These are phyloP conservation scores for Yarrowia hollandica DNA, from an alignment of 805 yeast species.

Conservation along the genomic window DNA sequence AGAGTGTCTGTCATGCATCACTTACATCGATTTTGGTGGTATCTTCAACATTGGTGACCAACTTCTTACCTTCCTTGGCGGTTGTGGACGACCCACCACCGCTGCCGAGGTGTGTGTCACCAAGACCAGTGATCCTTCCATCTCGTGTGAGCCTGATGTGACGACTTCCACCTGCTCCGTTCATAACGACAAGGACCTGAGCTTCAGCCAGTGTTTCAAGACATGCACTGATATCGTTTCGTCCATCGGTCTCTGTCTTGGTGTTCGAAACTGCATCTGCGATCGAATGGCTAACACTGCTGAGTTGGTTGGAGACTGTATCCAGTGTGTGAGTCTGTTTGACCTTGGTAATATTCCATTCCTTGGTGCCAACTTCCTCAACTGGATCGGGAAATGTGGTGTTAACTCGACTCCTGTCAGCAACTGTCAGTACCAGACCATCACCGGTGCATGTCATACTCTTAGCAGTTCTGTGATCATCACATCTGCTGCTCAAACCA, in stretches of 20 bases:
- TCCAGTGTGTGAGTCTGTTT: neutral
- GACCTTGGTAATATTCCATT: neutral
- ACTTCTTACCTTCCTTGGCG: neutral
- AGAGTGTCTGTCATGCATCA: neutral
- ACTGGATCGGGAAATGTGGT: neutral
- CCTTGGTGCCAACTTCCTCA: neutral
- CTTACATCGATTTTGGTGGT: neutral
- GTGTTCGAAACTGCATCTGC: neutral
- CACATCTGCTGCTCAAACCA: neutral
- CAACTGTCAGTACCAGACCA: neutral
- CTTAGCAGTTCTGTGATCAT: neutral
- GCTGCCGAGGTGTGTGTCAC: neutral
- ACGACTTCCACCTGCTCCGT: neutral
- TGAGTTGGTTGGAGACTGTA: neutral
- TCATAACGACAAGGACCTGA: neutral
- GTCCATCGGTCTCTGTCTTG: neutral
- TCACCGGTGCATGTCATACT: neutral
- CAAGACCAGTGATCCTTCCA: neutral
- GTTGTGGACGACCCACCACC: neutral
- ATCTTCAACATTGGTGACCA: neutral
- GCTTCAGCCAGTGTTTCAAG: neutral
- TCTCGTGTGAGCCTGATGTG: neutral
- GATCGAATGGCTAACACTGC: neutral
- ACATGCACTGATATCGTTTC: neutral
- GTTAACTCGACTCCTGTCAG: neutral